Evolutionary conservation across 2,329 filamentous ascomycete genomes (phyloP).

Genomic region (Paracamarosporium sp.): DNA sequence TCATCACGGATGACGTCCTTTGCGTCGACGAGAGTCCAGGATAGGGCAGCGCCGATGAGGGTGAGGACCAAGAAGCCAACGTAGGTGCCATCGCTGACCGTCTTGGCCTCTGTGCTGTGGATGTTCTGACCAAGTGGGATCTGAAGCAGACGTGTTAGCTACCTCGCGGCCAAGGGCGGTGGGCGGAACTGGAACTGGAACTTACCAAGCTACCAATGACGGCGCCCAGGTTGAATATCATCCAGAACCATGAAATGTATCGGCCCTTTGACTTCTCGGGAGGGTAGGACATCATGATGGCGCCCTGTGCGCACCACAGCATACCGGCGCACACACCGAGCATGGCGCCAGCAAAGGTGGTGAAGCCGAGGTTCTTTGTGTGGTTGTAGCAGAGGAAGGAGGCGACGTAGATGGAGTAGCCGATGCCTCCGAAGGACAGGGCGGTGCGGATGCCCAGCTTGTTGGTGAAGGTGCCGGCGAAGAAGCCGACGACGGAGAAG

Average conservation of each 20-base stretch:
- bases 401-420: conserved; percentile 77
- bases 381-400: conserved; percentile 76
- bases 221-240: conserved; percentile 91
- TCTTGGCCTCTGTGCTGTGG: conserved; percentile 57
- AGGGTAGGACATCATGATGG: conserved; percentile 91
- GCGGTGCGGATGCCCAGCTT: conserved; percentile 73
- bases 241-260: conserved; percentile 92
- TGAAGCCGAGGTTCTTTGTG: conserved; percentile 71
- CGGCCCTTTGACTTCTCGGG: conserved; percentile 81
- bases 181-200: no score
- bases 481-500: conserved; percentile 71
- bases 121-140: conserved; percentile 79
- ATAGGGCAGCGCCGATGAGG: conserved; percentile 71
- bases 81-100: conserved; percentile 81
- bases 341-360: conserved; percentile 77
- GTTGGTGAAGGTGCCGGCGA: conserved; percentile 77
- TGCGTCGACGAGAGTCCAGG: conserved; percentile 74
- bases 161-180: neutral
- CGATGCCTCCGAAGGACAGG: conserved; percentile 74
- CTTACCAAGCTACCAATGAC: conserved; percentile 79
- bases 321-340: conserved; percentile 81
- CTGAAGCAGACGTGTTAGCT: conserved; percentile 35
- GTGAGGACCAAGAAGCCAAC: conserved; percentile 88
- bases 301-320: conserved; percentile 82
- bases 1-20: conserved; percentile 76